A percentile compares a stretch with the other conserved stretches of the same genome.
These are phyloP conservation scores for Boletus subparvulus DNA, from an alignment of 768 basidiomycete genomes.

Conservation along the genomic window DNA sequence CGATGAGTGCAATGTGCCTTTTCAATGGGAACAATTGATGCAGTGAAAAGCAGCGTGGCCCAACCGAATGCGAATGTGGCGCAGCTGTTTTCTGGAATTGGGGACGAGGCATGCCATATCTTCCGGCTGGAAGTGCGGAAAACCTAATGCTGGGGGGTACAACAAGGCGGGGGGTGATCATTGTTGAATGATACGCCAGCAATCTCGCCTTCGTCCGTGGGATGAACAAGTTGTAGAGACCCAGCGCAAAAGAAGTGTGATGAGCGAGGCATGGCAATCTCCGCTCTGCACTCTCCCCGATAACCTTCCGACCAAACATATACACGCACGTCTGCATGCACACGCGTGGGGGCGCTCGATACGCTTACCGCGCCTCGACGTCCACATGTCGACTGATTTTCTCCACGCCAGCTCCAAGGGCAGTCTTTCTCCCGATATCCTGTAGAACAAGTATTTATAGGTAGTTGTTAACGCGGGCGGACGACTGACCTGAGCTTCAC, in stretches of 20 bases:
- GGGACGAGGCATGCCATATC: not conserved
- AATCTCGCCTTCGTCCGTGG: not conserved
- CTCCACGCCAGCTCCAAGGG: conserved; percentile 36
- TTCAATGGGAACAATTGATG: not conserved
- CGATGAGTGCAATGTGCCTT: not conserved
- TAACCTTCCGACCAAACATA: not conserved
- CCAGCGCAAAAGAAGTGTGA: conserved; percentile 5
- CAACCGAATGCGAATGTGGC: not conserved
- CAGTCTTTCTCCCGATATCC: conserved; percentile 31
- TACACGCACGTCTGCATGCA: not conserved
- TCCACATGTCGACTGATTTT: conserved; percentile 37
- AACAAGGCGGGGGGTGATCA: not conserved
- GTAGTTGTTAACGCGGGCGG: not conserved
- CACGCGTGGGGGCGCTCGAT: not conserved
- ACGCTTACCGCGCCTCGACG: conserved; percentile 15
- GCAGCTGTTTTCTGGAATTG: not conserved
- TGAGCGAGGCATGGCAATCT: conserved; percentile 3
- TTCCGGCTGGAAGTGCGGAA: not conserved
- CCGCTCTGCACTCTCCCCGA: conserved; percentile 6
- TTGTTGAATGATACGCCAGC: not conserved
- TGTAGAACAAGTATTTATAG: conserved; percentile 14
- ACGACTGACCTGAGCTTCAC: conserved; percentile 20
- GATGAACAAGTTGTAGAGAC: not conserved
- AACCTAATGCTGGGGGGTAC: not conserved
- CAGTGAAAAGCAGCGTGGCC: not conserved